Percentiles rank a stretch among this genome's conserved stretches.
phyloP scores from a whole-genome alignment of 345 rosid species.

The Salix caprea region DNA sequence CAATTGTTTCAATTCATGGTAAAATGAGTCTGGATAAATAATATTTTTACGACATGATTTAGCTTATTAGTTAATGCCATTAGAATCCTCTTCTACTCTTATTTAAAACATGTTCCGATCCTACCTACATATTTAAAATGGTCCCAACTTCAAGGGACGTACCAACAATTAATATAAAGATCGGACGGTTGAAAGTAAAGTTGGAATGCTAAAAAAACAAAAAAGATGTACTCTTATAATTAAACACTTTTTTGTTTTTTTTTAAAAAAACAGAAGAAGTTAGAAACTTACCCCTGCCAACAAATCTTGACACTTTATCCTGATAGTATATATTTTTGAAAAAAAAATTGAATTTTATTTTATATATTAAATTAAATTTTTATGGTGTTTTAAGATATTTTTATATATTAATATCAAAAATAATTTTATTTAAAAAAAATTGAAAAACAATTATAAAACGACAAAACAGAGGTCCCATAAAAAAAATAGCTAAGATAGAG shows the following conservation, averaged over 20 bases:
- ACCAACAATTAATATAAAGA: neutral
- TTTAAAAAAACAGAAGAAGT: neutral
- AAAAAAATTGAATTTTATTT: no score
- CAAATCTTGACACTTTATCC: constrained; percentile 29
- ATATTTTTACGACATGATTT: no score
- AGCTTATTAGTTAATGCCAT: neutral
- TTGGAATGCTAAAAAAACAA: no score
- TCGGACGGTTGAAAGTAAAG: neutral
- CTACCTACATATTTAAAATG: neutral
- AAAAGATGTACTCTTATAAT: no score
- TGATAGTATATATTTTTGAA: no score
- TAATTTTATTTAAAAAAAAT: no score
- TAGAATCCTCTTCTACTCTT: neutral
- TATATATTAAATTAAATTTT: no score
- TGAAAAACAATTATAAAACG: neutral
- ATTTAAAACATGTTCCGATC: neutral
- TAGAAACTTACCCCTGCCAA: constrained; percentile 21
- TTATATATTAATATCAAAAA: no score
- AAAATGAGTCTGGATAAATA: no score
- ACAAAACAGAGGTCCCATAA: neutral
- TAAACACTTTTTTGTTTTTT: no score
- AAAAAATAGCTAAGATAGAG: neutral
- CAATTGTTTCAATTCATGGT: no score
- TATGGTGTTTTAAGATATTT: no score
- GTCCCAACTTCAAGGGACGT: constrained; percentile 5